phyloP scores from a whole-genome alignment of 352 stramenopile genomes.

The Thalassiosira mediterranea region DNA sequence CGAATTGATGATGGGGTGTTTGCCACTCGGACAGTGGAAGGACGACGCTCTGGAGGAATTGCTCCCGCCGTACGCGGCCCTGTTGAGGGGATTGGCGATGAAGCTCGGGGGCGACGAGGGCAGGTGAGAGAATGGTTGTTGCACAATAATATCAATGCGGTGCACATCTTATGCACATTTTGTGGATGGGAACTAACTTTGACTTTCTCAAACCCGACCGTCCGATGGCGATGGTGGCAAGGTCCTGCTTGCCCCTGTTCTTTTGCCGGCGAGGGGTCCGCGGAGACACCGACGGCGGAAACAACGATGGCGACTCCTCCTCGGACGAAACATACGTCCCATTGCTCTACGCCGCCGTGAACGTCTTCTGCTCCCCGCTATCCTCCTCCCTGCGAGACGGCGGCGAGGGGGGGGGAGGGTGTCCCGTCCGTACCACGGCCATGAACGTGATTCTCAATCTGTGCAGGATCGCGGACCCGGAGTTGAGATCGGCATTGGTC shows the following conservation, averaged over 20 bases:
- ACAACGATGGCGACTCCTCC: conserved; percentile 1
- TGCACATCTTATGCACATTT: too few species aligned
- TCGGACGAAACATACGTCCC: conserved; percentile 22
- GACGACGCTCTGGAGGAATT: conserved; percentile 69
- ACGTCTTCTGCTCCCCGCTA: conserved; percentile 48
- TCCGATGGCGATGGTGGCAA: neutral
- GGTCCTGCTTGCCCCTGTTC: conserved; percentile 10
- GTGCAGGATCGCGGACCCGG: conserved; percentile 49
- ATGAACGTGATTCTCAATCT: conserved; percentile 73
- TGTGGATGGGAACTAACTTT: too few species aligned
- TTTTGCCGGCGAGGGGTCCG: neutral
- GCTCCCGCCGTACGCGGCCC: conserved; percentile 64
- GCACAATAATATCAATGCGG: too few species aligned
- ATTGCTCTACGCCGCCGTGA: conserved; percentile 21
- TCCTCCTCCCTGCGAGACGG: conserved; percentile 48
- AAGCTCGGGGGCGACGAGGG: conserved; percentile 53
- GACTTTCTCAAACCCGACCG: neutral
- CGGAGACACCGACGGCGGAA: neutral
- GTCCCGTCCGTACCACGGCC: conserved; percentile 58
- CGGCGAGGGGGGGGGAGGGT: too few species aligned
- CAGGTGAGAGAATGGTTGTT: conserved; percentile 18
- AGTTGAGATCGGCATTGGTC: conserved; percentile 60
- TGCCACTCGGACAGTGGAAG: conserved; percentile 73
- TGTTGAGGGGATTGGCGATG: conserved; percentile 68
- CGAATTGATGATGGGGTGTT: conserved; percentile 83